Percentiles rank a stretch among this genome's conserved stretches.
Conservation (phyloP, 1,284 basidiomycete species). For the Rhodotorula mucilaginosa region DNA sequence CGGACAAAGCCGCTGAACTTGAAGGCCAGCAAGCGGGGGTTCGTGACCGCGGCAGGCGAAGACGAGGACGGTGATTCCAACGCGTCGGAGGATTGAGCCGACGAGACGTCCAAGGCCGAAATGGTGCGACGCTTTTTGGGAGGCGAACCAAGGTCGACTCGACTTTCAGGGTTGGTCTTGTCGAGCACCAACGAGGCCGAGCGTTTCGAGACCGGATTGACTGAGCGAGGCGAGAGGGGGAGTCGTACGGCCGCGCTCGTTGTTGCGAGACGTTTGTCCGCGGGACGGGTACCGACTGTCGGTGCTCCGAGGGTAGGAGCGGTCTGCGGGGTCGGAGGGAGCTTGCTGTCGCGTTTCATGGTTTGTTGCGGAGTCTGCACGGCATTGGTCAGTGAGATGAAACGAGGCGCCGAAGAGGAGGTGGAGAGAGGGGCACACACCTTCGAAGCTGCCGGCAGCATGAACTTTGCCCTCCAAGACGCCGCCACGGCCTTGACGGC, state of each 20-base stretch:
- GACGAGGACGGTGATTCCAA: slow-evolving; percentile 3
- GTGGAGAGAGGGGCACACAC: background rate
- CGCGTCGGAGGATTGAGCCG: background rate
- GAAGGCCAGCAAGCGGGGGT: slow-evolving; percentile 34
- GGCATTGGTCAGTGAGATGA: background rate
- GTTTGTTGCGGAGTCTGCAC: slow-evolving; percentile 8
- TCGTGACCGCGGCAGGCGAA: slow-evolving; percentile 24
- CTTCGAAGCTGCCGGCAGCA: slow-evolving; percentile 13
- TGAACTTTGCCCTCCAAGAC: slow-evolving; percentile 49
- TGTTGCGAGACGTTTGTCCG: background rate
- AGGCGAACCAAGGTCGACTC: background rate
- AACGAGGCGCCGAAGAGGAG: background rate
- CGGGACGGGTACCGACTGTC: background rate
- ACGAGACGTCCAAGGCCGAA: background rate
- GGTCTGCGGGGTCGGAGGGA: slow-evolving; percentile 7
- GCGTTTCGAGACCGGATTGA: slow-evolving; percentile 1
- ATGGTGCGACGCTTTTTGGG: background rate
- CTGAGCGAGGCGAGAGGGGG: slow-evolving; percentile 24
- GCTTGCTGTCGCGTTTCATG: background rate
- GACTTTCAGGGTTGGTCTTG: background rate
- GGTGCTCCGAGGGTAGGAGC: slow-evolving; percentile 2
- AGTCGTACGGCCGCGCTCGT: background rate
- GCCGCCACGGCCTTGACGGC: slow-evolving; percentile 45
- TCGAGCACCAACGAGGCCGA: background rate
- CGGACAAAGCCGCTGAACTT: slow-evolving; percentile 14